Evolutionary conservation across 805 yeast species (phyloP).

Genomic region (Teunomyces aglyptinius): DNA sequence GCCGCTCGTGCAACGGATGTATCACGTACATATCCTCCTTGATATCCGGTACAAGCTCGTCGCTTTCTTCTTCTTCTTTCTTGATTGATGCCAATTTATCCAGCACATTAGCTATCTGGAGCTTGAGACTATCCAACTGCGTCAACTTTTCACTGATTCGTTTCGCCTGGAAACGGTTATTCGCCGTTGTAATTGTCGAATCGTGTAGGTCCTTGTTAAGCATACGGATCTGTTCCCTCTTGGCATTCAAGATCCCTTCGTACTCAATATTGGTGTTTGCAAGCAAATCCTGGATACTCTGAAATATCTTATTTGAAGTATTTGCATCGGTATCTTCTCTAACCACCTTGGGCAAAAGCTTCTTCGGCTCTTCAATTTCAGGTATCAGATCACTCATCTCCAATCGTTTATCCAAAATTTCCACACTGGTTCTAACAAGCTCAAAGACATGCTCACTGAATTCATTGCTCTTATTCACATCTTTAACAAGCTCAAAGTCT

Average conservation of each 20-base stretch:
- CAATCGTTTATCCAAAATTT: slow-evolving; percentile 27
- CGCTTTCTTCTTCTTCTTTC: slow-evolving; percentile 37
- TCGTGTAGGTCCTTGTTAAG: slow-evolving; percentile 38
- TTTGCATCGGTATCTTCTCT: neutral
- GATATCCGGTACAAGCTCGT: slow-evolving; percentile 64
- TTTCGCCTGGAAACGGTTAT: slow-evolving; percentile 36
- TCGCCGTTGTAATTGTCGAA: slow-evolving; percentile 42
- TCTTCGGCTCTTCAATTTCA: slow-evolving; percentile 13
- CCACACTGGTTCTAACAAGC: slow-evolving; percentile 33
- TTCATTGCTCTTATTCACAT: slow-evolving; percentile 20
- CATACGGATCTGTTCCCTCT: slow-evolving; percentile 33
- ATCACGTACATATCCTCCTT: slow-evolving; percentile 92
- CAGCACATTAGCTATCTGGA: slow-evolving; percentile 41
- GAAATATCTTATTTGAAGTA: slow-evolving; percentile 32
- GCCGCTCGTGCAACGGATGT: slow-evolving; percentile 53
- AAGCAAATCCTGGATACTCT: slow-evolving; percentile 39
- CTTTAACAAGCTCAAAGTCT: slow-evolving; percentile 75
- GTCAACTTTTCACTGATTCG: slow-evolving; percentile 37
- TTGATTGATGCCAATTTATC: slow-evolving; percentile 27
- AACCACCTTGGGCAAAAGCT: slow-evolving; percentile 5
- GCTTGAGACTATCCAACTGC: slow-evolving; percentile 49
- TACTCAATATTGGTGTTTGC: slow-evolving; percentile 38
- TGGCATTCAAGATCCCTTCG: slow-evolving; percentile 34
- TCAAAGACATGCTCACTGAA: slow-evolving; percentile 28
- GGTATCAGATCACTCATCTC: slow-evolving; percentile 9